These are phyloP conservation scores for Fraxinus cuspidata DNA, from an alignment of 257 asterid species.

Conservation along the genomic window DNA sequence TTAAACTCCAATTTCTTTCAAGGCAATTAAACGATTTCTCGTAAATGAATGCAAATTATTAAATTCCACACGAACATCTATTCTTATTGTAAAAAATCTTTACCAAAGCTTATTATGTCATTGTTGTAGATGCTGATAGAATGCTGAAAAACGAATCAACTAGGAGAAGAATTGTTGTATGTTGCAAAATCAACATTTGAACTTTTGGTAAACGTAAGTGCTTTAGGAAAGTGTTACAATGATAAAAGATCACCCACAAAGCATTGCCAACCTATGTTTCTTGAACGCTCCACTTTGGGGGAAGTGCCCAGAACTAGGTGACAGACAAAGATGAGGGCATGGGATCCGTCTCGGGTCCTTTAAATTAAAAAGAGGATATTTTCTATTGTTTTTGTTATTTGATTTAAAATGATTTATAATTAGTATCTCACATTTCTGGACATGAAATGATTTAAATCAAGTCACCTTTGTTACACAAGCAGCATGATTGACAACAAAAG, in stretches of 20 bases:
- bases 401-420: background rate
- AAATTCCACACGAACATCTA: background rate
- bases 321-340: background rate
- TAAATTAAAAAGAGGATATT: background rate
- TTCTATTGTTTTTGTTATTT: background rate
- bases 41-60: background rate
- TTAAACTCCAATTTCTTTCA: background rate
- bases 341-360: background rate
- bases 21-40: background rate
- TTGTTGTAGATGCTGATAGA: background rate
- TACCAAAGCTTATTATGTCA: background rate
- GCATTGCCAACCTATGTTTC: background rate
- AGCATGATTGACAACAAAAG: background rate
- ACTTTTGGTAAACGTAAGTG: background rate
- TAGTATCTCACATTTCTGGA: background rate
- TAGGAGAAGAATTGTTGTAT: background rate
- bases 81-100: background rate
- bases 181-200: background rate
- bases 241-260: background rate
- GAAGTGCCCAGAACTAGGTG: background rate
- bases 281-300: background rate
- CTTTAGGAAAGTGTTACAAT: background rate
- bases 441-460: background rate
- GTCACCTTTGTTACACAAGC: background rate
- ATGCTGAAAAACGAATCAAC: background rate